Conservation (phyloP, 2,329 filamentous ascomycete genomes). For the Talaromyces sp. region DNA sequence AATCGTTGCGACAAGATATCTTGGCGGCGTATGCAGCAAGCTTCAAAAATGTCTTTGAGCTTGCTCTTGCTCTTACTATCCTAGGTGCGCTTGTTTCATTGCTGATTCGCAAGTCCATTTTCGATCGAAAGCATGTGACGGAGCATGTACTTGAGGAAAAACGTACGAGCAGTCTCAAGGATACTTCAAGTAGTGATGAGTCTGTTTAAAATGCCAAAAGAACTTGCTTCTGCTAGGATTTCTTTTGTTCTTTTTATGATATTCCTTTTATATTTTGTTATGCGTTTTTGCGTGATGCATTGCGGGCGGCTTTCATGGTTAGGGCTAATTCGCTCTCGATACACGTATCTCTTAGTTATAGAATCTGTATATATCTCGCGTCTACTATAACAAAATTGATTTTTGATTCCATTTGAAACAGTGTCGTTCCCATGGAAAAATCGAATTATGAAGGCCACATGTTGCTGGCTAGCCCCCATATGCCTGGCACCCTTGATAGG, state of each 20-base stretch:
- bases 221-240: neutral
- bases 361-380: neutral
- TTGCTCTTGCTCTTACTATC: neutral
- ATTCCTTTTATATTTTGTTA: neutral
- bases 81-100: constrained; percentile 3
- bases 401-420: neutral
- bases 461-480: no score
- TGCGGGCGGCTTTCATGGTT: neutral
- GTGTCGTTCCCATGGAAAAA: neutral
- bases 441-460: no score
- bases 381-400: neutral
- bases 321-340: neutral
- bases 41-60: constrained; percentile 1
- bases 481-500: no score
- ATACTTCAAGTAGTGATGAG: neutral
- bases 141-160: constrained; percentile 8
- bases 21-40: constrained; percentile 3
- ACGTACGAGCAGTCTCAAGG: neutral
- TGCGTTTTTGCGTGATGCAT: neutral
- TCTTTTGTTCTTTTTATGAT: neutral
- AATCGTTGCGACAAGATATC: neutral
- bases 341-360: neutral
- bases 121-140: constrained; percentile 8
- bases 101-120: neutral
- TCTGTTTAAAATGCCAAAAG: constrained; percentile 13